phyloP scores from a whole-genome alignment of 495 filamentous ascomycete species.

The Aspergillus taichungensis region DNA sequence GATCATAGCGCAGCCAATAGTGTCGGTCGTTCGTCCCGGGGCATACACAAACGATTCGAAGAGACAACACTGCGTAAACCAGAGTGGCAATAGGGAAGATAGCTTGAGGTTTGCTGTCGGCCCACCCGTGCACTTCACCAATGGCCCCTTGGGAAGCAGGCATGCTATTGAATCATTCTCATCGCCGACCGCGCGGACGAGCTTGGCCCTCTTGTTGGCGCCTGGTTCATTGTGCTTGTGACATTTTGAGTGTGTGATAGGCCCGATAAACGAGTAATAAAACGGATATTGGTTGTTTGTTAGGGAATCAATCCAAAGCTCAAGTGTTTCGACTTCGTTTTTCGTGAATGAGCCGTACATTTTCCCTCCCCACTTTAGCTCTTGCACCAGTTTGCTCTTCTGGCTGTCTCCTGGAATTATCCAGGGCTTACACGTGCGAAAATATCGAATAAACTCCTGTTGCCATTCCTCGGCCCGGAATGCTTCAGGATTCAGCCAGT shows the following conservation, averaged over 20 bases:
- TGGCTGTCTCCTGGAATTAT: conserved; percentile 24
- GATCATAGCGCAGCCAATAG: conserved; percentile 17
- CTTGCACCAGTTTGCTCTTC: conserved; percentile 28
- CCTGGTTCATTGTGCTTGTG: background rate
- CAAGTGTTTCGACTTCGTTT: conserved; percentile 25
- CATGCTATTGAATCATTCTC: no score
- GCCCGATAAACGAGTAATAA: background rate
- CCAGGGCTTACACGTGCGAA: conserved; percentile 27
- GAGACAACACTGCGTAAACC: conserved; percentile 28
- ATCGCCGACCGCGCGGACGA: background rate
- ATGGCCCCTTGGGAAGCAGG: background rate
- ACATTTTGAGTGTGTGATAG: background rate
- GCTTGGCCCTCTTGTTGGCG: background rate
- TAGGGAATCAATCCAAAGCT: conserved; percentile 28
- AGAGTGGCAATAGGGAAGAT: conserved; percentile 22
- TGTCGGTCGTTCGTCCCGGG: conserved; percentile 17
- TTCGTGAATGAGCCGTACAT: conserved; percentile 44
- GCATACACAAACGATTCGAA: conserved; percentile 22
- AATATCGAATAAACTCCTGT: conserved; percentile 15
- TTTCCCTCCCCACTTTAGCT: conserved; percentile 33
- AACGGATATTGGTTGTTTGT: no score
- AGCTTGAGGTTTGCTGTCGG: conserved; percentile 3
- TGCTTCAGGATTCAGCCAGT: conserved; percentile 28
- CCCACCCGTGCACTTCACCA: background rate
- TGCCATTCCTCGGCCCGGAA: conserved; percentile 16